Conservation (phyloP, 208 protist species). For the Wallacemonas sp. region DNA sequence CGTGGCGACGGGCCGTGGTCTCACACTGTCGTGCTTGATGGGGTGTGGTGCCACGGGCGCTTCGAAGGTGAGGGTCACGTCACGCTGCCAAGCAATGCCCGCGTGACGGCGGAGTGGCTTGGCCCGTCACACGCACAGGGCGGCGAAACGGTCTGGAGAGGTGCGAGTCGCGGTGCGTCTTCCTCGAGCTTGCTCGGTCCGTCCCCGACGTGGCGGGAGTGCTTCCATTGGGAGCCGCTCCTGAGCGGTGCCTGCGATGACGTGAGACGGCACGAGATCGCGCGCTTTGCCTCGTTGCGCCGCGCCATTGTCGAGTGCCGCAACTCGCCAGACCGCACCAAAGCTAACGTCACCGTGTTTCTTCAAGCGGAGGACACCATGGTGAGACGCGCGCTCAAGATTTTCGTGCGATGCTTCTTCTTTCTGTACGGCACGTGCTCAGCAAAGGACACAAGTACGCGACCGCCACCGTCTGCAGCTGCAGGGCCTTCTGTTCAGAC, state of each 20-base stretch:
- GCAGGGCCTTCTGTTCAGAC: slow-evolving; percentile 35
- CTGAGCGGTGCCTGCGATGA: slow-evolving; percentile 37
- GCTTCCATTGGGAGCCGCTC: slow-evolving; percentile 82
- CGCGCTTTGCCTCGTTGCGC: slow-evolving; percentile 18
- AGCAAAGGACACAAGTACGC: background rate
- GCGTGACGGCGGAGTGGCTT: slow-evolving; percentile 70
- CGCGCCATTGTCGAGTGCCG: slow-evolving; percentile 22
- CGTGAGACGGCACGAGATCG: slow-evolving; percentile 14
- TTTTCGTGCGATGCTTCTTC: slow-evolving; percentile 87
- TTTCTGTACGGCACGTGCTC: slow-evolving; percentile 79
- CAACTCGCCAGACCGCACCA: slow-evolving; percentile 45
- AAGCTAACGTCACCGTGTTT: slow-evolving; percentile 43
- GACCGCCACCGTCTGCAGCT: slow-evolving; percentile 38
- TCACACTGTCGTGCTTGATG: slow-evolving; percentile 56
- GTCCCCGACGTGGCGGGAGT: slow-evolving; percentile 53
- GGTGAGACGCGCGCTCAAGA: slow-evolving; percentile 40
- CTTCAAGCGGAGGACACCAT: slow-evolving; percentile 31
- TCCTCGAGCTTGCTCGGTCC: slow-evolving; percentile 19
- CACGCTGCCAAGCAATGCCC: slow-evolving; percentile 53
- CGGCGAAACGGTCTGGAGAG: slow-evolving; percentile 48
- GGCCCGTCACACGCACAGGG: slow-evolving; percentile 35
- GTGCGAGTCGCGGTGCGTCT: slow-evolving; percentile 7
- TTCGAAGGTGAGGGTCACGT: slow-evolving; percentile 69
- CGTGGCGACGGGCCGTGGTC: slow-evolving; percentile 1
- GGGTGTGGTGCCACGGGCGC: slow-evolving; percentile 56